Conservation (phyloP, 495 filamentous ascomycete genomes). For the Pseudomonodictys pantanalensis region DNA sequence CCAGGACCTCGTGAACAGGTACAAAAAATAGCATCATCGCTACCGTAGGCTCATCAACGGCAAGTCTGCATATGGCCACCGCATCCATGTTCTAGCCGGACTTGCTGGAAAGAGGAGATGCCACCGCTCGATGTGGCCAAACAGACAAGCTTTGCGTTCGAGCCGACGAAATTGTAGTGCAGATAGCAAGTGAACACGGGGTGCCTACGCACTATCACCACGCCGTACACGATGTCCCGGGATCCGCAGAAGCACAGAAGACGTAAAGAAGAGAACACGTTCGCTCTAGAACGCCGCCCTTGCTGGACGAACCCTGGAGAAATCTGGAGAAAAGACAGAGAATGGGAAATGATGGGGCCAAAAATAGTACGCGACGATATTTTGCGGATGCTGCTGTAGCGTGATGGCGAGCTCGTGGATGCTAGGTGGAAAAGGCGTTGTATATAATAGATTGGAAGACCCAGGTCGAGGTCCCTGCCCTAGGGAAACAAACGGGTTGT, state of each 20-base stretch:
- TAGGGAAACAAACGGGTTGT: too few species aligned
- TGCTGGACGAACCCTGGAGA: too few species aligned
- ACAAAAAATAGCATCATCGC: slow-evolving; percentile 18
- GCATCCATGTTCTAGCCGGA: too few species aligned
- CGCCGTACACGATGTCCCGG: too few species aligned
- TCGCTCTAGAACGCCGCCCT: slow-evolving; percentile 28
- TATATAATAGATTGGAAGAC: slow-evolving; percentile 32
- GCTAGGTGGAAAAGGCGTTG: slow-evolving; percentile 4
- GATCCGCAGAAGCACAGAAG: too few species aligned
- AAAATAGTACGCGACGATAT: slow-evolving; percentile 26
- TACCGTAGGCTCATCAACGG: slow-evolving; percentile 10
- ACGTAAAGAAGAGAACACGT: slow-evolving; percentile 8
- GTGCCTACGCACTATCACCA: background rate
- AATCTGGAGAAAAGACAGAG: slow-evolving; percentile 2
- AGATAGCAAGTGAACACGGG: slow-evolving; percentile 12
- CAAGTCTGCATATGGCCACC: background rate
- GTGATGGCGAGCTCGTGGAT: slow-evolving; percentile 7
- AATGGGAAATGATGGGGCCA: slow-evolving; percentile 3
- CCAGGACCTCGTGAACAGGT: background rate
- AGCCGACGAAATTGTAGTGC: slow-evolving; percentile 21
- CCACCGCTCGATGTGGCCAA: too few species aligned
- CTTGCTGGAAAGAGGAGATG: too few species aligned
- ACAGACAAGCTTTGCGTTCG: slow-evolving; percentile 5
- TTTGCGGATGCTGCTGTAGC: slow-evolving; percentile 7
- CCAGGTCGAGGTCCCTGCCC: slow-evolving; percentile 28